Evolutionary conservation across 768 basidiomycete genomes (phyloP).

Genomic region (Tylopilus sp.): DNA sequence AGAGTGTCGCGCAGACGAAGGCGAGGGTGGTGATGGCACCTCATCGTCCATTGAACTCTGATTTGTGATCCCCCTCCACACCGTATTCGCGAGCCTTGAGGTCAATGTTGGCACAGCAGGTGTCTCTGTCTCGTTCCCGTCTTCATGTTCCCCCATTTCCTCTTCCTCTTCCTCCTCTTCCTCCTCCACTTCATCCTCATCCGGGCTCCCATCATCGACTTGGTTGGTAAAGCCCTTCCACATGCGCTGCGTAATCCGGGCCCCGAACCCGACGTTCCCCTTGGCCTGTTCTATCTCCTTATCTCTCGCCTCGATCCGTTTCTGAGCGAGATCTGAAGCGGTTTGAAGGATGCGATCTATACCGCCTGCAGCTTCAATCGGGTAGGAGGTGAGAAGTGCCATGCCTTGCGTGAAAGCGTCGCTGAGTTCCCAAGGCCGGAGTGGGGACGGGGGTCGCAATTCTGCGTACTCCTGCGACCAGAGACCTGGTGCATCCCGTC

Average conservation of each 20-base stretch:
- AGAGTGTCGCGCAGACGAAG: constrained; percentile 29
- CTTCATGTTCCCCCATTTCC: constrained; percentile 30
- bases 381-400: constrained; percentile 61
- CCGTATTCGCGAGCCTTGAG: constrained; percentile 54
- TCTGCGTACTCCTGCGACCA: constrained; percentile 48
- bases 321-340: constrained; percentile 55
- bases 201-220: constrained; percentile 31
- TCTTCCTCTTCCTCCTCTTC: constrained; percentile 30
- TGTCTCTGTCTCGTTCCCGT: constrained; percentile 47
- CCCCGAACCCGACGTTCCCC: constrained; percentile 45
- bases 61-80: constrained; percentile 78
- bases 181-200: constrained; percentile 30
- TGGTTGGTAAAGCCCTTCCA: constrained; percentile 70
- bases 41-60: constrained; percentile 69
- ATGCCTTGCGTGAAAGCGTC: constrained; percentile 69
- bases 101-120: constrained; percentile 39
- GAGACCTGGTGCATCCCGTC: constrained; percentile 42
- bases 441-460: constrained; percentile 39
- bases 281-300: constrained; percentile 27
- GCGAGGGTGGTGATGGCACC: constrained; percentile 38
- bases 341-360: constrained; percentile 69
- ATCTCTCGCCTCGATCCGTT: constrained; percentile 41
- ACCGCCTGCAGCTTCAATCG: constrained; percentile 62
- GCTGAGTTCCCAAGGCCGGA: constrained; percentile 49
- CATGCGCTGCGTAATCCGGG: constrained; percentile 53